Evolutionary conservation across 805 yeast species (phyloP).

Genomic region (Candida sonorensis): DNA sequence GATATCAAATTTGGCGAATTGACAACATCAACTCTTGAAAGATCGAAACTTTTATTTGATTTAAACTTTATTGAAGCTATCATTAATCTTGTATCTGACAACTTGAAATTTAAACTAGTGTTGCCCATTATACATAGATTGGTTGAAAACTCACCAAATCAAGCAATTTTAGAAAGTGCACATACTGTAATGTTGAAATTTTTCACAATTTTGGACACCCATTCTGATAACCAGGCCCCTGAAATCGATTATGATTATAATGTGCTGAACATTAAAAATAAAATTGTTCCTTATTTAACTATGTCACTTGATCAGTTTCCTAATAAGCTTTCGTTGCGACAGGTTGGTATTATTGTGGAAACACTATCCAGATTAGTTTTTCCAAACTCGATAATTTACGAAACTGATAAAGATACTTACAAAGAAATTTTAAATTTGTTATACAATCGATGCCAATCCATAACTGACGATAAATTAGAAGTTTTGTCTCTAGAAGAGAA

Average conservation of each 20-base stretch:
- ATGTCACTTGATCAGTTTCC: conserved; percentile 54
- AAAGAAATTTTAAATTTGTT: conserved; percentile 36
- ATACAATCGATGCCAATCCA: conserved; percentile 32
- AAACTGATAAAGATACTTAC: conserved; percentile 20
- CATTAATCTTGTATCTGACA: conserved; percentile 28
- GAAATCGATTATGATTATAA: conserved; percentile 13
- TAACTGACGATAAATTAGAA: conserved; percentile 3
- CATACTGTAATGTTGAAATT: conserved; percentile 50
- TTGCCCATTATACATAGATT: conserved; percentile 20
- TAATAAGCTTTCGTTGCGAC: conserved; percentile 40
- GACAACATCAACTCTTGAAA: conserved; percentile 23
- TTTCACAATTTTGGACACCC: conserved; percentile 18
- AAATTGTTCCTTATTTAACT: conserved; percentile 34
- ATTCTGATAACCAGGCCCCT: conserved; percentile 7
- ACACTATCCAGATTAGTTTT: conserved; percentile 41
- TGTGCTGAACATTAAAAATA: conserved; percentile 7
- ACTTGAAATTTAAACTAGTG: conserved; percentile 23
- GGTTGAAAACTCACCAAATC: conserved; percentile 13
- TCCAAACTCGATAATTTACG: conserved; percentile 29
- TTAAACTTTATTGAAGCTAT: conserved; percentile 43
- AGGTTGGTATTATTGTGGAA: conserved; percentile 50
- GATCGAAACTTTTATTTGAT: conserved; percentile 37
- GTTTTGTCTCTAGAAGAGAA: background rate
- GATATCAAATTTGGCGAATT: conserved; percentile 20
- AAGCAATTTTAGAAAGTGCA: conserved; percentile 46